Evolutionary conservation across 306 rosid genomes (phyloP).

Genomic region (Lathyrus sativus): DNA sequence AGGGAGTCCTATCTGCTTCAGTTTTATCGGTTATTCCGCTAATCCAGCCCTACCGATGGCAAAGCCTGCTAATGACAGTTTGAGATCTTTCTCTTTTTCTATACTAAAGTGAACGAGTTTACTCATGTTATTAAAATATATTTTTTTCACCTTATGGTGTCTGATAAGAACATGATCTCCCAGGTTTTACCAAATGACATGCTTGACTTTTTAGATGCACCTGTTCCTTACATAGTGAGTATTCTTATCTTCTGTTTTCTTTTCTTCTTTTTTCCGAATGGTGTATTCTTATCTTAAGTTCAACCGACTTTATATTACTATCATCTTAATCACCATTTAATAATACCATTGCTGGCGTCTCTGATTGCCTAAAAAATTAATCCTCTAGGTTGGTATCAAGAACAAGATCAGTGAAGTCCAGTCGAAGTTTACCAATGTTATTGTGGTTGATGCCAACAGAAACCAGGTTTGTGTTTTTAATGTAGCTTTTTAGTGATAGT

Average conservation of each 20-base stretch:
- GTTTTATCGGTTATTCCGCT: slow-evolving; percentile 89
- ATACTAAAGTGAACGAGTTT: slow-evolving; percentile 20
- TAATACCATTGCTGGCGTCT: slow-evolving; percentile 31
- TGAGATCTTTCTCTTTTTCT: slow-evolving; percentile 41
- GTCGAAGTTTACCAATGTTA: slow-evolving; percentile 65
- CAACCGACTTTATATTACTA: too few species aligned
- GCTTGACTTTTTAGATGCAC: slow-evolving; percentile 99
- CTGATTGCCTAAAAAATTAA: slow-evolving; percentile 32
- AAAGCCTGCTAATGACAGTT: slow-evolving; percentile 98
- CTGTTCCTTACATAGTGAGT: slow-evolving; percentile 95
- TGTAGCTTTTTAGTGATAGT: slow-evolving; percentile 33
- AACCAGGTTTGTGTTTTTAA: slow-evolving; percentile 69
- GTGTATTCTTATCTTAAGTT: slow-evolving; percentile 40
- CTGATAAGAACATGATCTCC: slow-evolving; percentile 39
- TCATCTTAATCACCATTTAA: slow-evolving; percentile 21
- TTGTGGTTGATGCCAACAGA: slow-evolving; percentile 78
- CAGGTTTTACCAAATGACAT: slow-evolving; percentile 96
- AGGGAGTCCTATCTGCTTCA: slow-evolving; percentile 93
- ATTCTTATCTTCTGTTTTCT: slow-evolving; percentile 14
- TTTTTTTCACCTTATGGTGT: slow-evolving; percentile 27
- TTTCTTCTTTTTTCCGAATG: too few species aligned
- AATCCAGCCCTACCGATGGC: slow-evolving; percentile 97
- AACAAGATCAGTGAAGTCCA: slow-evolving; percentile 80
- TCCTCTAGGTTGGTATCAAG: slow-evolving; percentile 80
- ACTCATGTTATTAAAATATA: slow-evolving; percentile 11